Percentiles rank a stretch among this genome's conserved stretches.
phyloP scores from a whole-genome alignment of 305 asterid species.

The Solanum aculeatissimum region DNA sequence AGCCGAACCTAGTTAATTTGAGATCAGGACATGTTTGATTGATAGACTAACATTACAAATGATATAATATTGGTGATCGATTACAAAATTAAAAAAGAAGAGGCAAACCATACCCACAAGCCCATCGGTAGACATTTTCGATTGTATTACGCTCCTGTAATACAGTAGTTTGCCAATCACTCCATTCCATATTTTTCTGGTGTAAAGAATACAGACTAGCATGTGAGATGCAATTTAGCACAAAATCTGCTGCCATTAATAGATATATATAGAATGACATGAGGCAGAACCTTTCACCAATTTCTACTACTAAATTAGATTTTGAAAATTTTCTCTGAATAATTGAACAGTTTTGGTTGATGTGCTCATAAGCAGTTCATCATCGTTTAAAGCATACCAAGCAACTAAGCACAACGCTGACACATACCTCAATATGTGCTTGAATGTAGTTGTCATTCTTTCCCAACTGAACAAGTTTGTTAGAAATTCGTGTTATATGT shows the following conservation, averaged over 20 bases:
- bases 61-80: neutral
- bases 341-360: neutral
- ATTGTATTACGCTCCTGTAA: constrained; percentile 76
- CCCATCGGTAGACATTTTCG: constrained; percentile 89
- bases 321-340: no score
- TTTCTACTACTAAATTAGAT: neutral
- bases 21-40: neutral
- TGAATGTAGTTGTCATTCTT: constrained; percentile 40
- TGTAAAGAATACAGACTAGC: neutral
- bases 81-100: neutral
- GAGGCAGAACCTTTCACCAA: neutral
- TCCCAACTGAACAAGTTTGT: constrained; percentile 70
- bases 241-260: neutral
- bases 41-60: neutral
- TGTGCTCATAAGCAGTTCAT: neutral
- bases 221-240: neutral
- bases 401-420: neutral
- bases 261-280: neutral
- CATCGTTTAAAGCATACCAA: neutral
- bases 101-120: constrained; percentile 75
- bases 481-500: constrained; percentile 79
- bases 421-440: constrained; percentile 54
- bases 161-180: constrained; percentile 68
- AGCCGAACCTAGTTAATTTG: neutral
- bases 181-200: constrained; percentile 80